Base-by-base conservation (phyloP, 139 green algal species). In the Yamagishiella unicocca region DNA sequence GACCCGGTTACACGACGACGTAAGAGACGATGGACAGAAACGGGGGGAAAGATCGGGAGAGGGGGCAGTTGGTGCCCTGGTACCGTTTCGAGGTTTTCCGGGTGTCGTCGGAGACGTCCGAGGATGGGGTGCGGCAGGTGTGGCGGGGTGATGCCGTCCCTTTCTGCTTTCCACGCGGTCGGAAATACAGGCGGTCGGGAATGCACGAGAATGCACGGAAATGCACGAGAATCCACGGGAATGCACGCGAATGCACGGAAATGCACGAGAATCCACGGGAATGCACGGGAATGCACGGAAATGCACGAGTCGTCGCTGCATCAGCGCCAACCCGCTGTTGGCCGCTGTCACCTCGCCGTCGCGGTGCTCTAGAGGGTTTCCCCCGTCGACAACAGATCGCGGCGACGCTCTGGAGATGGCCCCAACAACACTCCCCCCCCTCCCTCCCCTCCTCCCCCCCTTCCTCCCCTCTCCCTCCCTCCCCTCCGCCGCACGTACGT, bases 401-500 rank as follows among this genome's bases (percentile, higher is more conserved):
- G n/a, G n/a, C n/a, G n/a, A n/a, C n/a, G n/a, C n/a, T n/a, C n/a
- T n/a, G n/a, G n/a, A n/a, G n/a, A n/a, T n/a, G n/a, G n/a, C n/a
- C 50, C 17, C 50, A 58, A 25, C 50, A 58, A 58, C 50, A 58
- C 50, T 17, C 50, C 17, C 50, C 19, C 58, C 58, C 58, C 6
- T 9, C 17, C 58, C 58, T 31, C 6, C 24, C 58, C 58, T 9
- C 14, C 58, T 67, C 58, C 58, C 58, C 58, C 6, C 14, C 58
- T 33, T 6, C 58, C 58, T n/a, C 58, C 58, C 19, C 6, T 9
- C 19, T 27, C 24, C 58, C 58, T 25, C 12, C 14, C 19, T 67
- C 58, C 58, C 58, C 19, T 22, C 14, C 17, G 12, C 50, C 50
- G 14, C 17, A 85, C 90, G 90, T 62, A 93, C 90, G 67, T 83